Conservation (phyloP, 768 basidiomycete genomes). For the Russula dissimulans region DNA sequence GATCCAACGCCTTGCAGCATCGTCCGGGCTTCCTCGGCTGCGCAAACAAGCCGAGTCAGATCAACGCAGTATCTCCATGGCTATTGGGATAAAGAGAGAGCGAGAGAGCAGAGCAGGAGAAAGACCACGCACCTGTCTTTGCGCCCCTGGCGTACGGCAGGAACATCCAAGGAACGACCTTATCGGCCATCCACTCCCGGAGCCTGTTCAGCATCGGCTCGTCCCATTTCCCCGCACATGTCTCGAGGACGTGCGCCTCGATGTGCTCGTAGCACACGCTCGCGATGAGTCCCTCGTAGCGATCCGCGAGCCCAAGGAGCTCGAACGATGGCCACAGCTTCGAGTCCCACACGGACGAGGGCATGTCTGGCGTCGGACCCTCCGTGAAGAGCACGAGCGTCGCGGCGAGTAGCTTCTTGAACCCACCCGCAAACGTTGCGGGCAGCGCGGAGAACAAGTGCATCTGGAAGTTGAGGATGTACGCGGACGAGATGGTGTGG, state of each 20-base stretch:
- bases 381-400: slow-evolving; percentile 33
- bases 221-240: slow-evolving; percentile 63
- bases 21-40: slow-evolving; percentile 61
- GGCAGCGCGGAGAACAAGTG: slow-evolving; percentile 67
- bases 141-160: slow-evolving; percentile 67
- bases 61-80: neutral
- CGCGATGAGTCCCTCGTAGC: slow-evolving; percentile 76
- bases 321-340: slow-evolving; percentile 57
- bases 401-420: slow-evolving; percentile 56
- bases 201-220: slow-evolving; percentile 51
- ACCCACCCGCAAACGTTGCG: slow-evolving; percentile 52
- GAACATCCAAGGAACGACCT: slow-evolving; percentile 80
- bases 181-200: slow-evolving; percentile 68
- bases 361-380: slow-evolving; percentile 1
- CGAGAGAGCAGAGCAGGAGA: too few relatives aligned
- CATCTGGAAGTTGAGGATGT: slow-evolving; percentile 66
- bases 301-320: slow-evolving; percentile 64
- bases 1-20: slow-evolving; percentile 72
- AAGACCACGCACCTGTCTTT: slow-evolving; percentile 37
- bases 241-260: slow-evolving; percentile 56
- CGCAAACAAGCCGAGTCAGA: neutral
- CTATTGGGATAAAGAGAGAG: too few relatives aligned
- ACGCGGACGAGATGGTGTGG: slow-evolving; percentile 47
- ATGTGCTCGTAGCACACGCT: slow-evolving; percentile 83
- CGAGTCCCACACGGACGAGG: slow-evolving; percentile 27